These are phyloP conservation scores for Gliomastix tumulicola DNA, from an alignment of 2,329 filamentous ascomycete species.

Conservation along the genomic window DNA sequence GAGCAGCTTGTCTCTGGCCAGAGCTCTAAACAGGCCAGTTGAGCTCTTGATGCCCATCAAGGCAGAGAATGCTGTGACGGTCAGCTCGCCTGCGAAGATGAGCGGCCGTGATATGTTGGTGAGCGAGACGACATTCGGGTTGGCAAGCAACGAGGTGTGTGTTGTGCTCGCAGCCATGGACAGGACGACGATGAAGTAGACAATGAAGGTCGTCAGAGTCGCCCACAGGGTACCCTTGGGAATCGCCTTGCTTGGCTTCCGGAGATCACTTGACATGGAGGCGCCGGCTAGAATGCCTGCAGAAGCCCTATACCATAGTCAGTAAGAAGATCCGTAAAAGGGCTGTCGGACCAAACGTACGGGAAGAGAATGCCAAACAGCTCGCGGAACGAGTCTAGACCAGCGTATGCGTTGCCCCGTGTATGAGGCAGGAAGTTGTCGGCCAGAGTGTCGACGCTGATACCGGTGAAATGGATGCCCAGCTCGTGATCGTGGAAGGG, in stretches of 20 bases:
- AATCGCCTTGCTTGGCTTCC: conserved; percentile 76
- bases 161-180: conserved; percentile 73
- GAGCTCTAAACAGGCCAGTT: conserved; percentile 76
- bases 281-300: conserved; percentile 63
- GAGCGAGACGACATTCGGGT: conserved; percentile 74
- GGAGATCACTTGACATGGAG: conserved; percentile 84
- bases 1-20: conserved; percentile 71
- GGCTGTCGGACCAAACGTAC: conserved; percentile 13
- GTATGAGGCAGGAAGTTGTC: conserved; percentile 70
- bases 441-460: conserved; percentile 61
- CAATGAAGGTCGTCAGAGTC: conserved; percentile 65
- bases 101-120: conserved; percentile 69
- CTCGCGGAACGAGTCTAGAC: conserved; percentile 66
- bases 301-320: conserved; percentile 27
- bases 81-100: conserved; percentile 75
- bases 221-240: conserved; percentile 78
- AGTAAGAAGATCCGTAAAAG: conserved; percentile 36
- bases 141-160: conserved; percentile 63
- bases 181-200: conserved; percentile 71
- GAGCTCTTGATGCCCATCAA: conserved; percentile 83
- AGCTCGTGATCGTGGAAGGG: conserved; percentile 59
- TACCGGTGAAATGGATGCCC: conserved; percentile 70
- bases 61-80: conserved; percentile 77
- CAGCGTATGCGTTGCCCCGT: conserved; percentile 53
- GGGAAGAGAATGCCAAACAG: conserved; percentile 85